Conservation (phyloP, 169 alveolate species). For the Babesia microti region DNA sequence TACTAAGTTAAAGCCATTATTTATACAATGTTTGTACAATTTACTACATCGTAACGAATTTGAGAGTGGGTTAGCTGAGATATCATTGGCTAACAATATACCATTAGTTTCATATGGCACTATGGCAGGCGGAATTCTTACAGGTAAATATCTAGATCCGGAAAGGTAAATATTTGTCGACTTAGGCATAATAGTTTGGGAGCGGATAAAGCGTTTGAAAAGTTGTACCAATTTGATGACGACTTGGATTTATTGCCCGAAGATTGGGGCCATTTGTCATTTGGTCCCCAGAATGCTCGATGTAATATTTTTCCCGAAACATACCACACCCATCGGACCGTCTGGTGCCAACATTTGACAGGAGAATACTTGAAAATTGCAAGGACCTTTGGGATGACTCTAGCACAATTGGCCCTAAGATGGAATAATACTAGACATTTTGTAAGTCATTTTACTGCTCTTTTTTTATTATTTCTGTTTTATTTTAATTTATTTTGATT, state of each 20-base stretch:
- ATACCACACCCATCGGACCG: constrained; percentile 66
- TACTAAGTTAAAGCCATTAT: constrained; percentile 32
- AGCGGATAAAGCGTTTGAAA: constrained; percentile 49
- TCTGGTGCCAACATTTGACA: constrained; percentile 70
- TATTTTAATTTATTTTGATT: neutral
- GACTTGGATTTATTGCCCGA: constrained; percentile 54
- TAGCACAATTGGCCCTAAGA: constrained; percentile 57
- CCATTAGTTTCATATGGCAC: constrained; percentile 70
- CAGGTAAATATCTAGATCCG: constrained; percentile 73
- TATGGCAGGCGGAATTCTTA: constrained; percentile 74
- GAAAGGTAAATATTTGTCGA: constrained; percentile 40
- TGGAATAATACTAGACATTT: constrained; percentile 66
- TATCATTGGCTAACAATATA: constrained; percentile 47
- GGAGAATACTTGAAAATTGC: constrained; percentile 67
- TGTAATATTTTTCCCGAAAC: constrained; percentile 62
- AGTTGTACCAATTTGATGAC: constrained; percentile 16
- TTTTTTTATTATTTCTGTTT: neutral
- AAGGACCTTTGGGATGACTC: constrained; percentile 61
- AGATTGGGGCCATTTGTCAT: constrained; percentile 65
- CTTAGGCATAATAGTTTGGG: constrained; percentile 51
- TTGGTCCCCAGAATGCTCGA: constrained; percentile 67
- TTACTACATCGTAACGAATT: constrained; percentile 63
- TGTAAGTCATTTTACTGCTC: constrained; percentile 19
- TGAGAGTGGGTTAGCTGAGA: constrained; percentile 65
- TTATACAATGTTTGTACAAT: constrained; percentile 59